Percentiles rank a stretch among this genome's conserved stretches.
phyloP scores from a whole-genome alignment of 495 filamentous ascomycete species.

The Penicillium crystallinum region DNA sequence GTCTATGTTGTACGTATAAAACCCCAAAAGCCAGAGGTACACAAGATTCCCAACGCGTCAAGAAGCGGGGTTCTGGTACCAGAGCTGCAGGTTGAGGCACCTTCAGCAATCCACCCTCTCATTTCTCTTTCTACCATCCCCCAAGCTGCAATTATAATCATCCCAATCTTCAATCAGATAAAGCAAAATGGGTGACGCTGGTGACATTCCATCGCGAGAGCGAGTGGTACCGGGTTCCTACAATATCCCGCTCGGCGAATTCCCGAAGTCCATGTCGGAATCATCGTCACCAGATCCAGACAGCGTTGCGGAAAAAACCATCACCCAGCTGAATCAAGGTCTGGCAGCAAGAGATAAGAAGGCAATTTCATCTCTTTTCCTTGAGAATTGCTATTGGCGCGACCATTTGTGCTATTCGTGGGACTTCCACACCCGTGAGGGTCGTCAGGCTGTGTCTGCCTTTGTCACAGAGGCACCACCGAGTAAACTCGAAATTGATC shows the following conservation, averaged over 20 bases:
- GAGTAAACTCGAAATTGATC: conserved; percentile 45
- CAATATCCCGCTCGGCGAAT: conserved; percentile 40
- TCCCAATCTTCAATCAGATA: neutral
- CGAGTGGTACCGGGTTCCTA: conserved; percentile 56
- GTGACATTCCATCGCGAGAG: conserved; percentile 41
- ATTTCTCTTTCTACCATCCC: neutral
- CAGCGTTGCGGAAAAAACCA: conserved; percentile 37
- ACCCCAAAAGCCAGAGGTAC: too few relatives aligned
- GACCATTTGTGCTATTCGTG: conserved; percentile 40
- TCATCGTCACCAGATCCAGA: conserved; percentile 39
- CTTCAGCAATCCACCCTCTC: neutral
- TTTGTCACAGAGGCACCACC: conserved; percentile 42
- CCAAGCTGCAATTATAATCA: neutral
- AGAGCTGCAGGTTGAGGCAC: too few relatives aligned
- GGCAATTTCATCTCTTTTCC: conserved; percentile 33
- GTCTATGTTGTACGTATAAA: too few relatives aligned
- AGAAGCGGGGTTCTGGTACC: too few relatives aligned
- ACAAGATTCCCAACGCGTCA: too few relatives aligned
- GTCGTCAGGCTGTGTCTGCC: conserved; percentile 42
- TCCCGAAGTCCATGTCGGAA: conserved; percentile 26
- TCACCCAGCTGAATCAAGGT: conserved; percentile 45
- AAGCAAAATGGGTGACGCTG: conserved; percentile 4
- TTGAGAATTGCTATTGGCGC: conserved; percentile 44
- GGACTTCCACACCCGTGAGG: conserved; percentile 51
- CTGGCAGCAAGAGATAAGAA: conserved; percentile 33